A percentile compares a stretch with the other conserved stretches of the same genome.
Evolutionary conservation across 257 asterid species (phyloP).

Genomic region (Plantago elongata): DNA sequence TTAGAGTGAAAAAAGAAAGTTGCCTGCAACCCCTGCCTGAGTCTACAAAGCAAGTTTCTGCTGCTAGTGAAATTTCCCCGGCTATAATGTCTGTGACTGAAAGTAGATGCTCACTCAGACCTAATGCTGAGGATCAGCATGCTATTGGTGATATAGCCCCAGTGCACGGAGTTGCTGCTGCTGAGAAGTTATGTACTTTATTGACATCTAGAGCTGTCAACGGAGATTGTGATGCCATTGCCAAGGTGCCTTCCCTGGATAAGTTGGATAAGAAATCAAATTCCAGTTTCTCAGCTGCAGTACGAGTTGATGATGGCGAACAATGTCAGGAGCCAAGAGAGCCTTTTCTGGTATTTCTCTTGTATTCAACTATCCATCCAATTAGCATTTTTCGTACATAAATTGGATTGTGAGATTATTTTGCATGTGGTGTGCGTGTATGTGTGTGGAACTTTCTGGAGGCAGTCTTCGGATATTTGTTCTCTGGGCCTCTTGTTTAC

Average conservation of each 20-base stretch:
- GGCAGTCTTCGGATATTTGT: neutral
- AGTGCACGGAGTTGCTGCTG: slow-evolving; percentile 31
- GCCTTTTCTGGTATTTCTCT: slow-evolving; percentile 33
- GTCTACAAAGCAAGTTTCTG: slow-evolving; percentile 27
- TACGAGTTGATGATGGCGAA: slow-evolving; percentile 24
- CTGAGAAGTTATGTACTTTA: slow-evolving; percentile 32
- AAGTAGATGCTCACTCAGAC: slow-evolving; percentile 45
- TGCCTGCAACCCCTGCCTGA: slow-evolving; percentile 36
- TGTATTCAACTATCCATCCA: slow-evolving; percentile 3
- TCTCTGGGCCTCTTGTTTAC: slow-evolving; percentile 1
- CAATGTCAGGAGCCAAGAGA: slow-evolving; percentile 23
- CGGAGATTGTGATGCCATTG: slow-evolving; percentile 29
- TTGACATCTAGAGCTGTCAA: slow-evolving; percentile 30
- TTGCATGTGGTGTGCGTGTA: too few species aligned
- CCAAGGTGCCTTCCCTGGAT: slow-evolving; percentile 31
- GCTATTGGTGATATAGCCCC: slow-evolving; percentile 24
- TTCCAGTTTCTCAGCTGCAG: slow-evolving; percentile 28
- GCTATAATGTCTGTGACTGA: slow-evolving; percentile 56
- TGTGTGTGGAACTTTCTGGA: neutral
- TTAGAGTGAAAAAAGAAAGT: slow-evolving; percentile 61
- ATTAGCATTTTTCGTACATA: slow-evolving; percentile 3
- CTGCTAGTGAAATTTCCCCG: slow-evolving; percentile 41
- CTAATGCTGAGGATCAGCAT: slow-evolving; percentile 31
- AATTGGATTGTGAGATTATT: neutral
- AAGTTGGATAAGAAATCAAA: slow-evolving; percentile 24